Evolutionary conservation across 352 stramenopile species (phyloP).

Genomic region (Albugo laibachii): DNA sequence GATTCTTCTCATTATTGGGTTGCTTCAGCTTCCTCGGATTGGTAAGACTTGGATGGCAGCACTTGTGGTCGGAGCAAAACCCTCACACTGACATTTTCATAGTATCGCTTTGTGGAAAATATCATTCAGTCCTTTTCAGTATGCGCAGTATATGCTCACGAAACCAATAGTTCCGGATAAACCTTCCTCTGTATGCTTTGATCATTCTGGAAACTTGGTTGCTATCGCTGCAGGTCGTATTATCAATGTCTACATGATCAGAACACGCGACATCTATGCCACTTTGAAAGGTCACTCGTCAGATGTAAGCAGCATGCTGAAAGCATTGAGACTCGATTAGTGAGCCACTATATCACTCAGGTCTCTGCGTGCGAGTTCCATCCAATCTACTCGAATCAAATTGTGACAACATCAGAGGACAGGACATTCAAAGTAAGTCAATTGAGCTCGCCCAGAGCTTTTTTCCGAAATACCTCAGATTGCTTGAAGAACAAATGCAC

Average conservation of each 20-base stretch:
- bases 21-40: too few relatives aligned
- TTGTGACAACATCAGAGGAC: conserved; percentile 62
- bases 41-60: too few relatives aligned
- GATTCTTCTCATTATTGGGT: too few relatives aligned
- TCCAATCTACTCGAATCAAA: conserved; percentile 31
- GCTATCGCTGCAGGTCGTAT: conserved; percentile 24
- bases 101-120: too few relatives aligned
- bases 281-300: conserved; percentile 54
- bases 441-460: neutral
- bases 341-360: conserved; percentile 7
- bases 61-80: too few relatives aligned
- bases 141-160: too few relatives aligned
- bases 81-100: too few relatives aligned
- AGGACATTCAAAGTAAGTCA: conserved; percentile 55
- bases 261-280: conserved; percentile 26
- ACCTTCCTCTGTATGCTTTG: conserved; percentile 31
- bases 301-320: conserved; percentile 10
- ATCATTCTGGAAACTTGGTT: conserved; percentile 35
- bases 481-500: neutral
- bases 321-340: neutral
- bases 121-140: too few relatives aligned
- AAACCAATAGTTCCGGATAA: conserved; percentile 5
- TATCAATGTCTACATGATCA: conserved; percentile 35
- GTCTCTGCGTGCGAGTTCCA: conserved; percentile 60
- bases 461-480: neutral